Base-by-base conservation (phyloP, 2,329 filamentous ascomycete species). In the Cladosporium sp. region DNA sequence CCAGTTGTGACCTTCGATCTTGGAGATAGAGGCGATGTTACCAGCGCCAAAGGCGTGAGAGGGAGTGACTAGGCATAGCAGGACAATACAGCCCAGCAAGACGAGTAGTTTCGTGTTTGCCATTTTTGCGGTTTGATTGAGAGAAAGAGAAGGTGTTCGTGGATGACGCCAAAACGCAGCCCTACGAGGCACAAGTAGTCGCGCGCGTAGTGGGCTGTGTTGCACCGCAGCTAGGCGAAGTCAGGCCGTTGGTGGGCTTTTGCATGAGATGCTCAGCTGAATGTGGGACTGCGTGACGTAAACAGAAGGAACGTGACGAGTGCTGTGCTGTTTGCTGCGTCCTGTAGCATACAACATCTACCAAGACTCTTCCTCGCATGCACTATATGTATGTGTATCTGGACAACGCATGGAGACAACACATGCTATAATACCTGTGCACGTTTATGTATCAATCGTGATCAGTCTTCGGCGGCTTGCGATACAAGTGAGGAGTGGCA, bases 1-100 rank as follows among this genome's bases (percentile, higher is more conserved):
- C 80, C 81, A 84, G 71, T 84, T 84, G 66, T 80, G 76, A 8
- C 82, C 82, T 70, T 84, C 78, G 60, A 80, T 75, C 57, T 74
- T 74, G 30, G 78, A 78, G 49, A 80, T 75, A 4, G 76, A 78
- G 23, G 77, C 78, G 66, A 80, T 80, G 69, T 84, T 84, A 34
- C 82, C 82, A 6, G 82, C 82, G 58, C 82, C 82, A 68, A 84
- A 84, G 5, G 74, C 74, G 39, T 72, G 71, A 39, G 69, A 70
- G 25, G 73, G 73, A 7, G 72, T 71, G 18, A 72, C 68, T 21
- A 75, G 68, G 34, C 74, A 66, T 23, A 72, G 66, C 14, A 76
- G 49, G 14, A 67, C 73, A 7, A 71, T 62, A 18, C 73, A 51
- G 63, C 70, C 71, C n/a, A 75, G 58, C 58, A 75, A 63, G 13